These are phyloP conservation scores for Gonium pectorale DNA, from an alignment of 139 green algal genomes.

Conservation along the genomic window DNA sequence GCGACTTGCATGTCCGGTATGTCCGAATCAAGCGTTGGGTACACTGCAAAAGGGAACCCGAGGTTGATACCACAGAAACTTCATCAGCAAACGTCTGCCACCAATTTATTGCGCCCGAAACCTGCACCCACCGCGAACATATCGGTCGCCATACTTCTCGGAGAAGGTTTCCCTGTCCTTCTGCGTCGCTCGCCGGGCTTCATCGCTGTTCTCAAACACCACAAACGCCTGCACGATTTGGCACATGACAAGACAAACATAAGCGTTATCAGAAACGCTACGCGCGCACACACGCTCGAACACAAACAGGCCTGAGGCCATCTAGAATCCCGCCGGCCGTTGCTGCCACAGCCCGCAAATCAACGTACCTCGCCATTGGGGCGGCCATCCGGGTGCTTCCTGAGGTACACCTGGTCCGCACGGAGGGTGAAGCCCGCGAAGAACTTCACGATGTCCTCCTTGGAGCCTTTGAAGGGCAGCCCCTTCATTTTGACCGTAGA, in stretches of 20 bases:
- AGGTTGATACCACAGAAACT: too few species aligned
- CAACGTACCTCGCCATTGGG: constrained; percentile 74
- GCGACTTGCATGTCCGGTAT: constrained; percentile 69
- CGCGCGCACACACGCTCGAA: too few species aligned
- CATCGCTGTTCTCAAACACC: constrained; percentile 66
- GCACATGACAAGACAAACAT: too few species aligned
- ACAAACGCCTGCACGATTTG: constrained; percentile 78
- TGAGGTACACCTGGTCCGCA: constrained; percentile 58
- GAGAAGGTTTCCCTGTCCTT: constrained; percentile 84
- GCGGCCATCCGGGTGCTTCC: constrained; percentile 66
- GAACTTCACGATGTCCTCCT: constrained; percentile 77
- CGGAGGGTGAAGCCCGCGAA: constrained; percentile 63
- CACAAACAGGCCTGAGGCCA: too few species aligned
- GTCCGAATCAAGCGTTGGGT: constrained; percentile 71
- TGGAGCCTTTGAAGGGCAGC: constrained; percentile 73
- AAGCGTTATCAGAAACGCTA: too few species aligned
- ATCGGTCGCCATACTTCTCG: constrained; percentile 79
- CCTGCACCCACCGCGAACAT: too few species aligned
- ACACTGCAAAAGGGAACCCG: too few species aligned
- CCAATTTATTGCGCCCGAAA: too few species aligned
- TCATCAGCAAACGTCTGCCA: too few species aligned
- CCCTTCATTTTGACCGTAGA: constrained; percentile 56
- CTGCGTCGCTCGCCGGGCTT: constrained; percentile 67
- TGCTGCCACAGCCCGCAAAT: too few species aligned
- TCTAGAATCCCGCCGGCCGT: too few species aligned